These are phyloP conservation scores for Patellifolia procumbens DNA, from an alignment of 179 eudicot species.

Conservation along the genomic window DNA sequence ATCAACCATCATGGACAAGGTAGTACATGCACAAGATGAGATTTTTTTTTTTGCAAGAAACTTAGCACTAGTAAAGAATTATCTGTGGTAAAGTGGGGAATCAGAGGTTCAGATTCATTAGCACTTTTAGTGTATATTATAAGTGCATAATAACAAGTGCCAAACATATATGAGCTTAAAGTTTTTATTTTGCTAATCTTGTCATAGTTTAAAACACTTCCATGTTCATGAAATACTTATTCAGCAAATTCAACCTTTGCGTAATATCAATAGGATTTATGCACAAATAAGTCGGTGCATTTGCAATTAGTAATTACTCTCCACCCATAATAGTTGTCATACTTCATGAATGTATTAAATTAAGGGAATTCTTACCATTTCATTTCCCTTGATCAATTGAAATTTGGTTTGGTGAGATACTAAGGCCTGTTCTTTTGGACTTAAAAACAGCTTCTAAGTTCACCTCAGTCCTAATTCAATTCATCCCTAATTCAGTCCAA, in stretches of 20 bases:
- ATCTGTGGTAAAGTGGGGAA: no score
- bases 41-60: background rate
- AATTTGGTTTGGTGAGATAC: background rate
- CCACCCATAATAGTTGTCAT: background rate
- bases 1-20: conserved; percentile 92
- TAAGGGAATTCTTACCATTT: background rate
- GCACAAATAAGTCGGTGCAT: background rate
- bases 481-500: no score
- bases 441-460: no score
- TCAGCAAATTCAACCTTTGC: background rate
- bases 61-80: no score
- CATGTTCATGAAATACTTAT: background rate
- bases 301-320: background rate
- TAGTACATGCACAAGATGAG: conserved; percentile 27
- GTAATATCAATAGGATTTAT: background rate
- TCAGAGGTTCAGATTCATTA: no score
- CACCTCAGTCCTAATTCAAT: no score
- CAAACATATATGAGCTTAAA: no score
- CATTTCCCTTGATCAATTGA: background rate
- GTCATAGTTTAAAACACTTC: background rate
- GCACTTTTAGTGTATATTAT: no score
- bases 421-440: no score
- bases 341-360: background rate
- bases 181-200: background rate
- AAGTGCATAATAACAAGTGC: no score